Percentiles rank a stretch among this genome's conserved stretches.
These are phyloP conservation scores for Helotiales sp. DNA, from an alignment of 2,329 filamentous ascomycete species.

Conservation along the genomic window DNA sequence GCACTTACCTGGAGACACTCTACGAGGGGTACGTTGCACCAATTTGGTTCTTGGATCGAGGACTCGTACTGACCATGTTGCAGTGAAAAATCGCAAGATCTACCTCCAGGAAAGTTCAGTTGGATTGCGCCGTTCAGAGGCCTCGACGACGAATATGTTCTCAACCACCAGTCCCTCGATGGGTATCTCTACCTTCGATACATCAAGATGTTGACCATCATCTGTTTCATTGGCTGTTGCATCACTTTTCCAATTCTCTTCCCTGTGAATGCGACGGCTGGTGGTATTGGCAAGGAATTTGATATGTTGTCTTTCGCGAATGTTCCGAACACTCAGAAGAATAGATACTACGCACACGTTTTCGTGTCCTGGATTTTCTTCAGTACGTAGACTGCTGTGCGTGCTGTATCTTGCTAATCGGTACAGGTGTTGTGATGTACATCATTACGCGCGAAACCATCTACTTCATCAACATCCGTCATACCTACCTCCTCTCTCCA, in stretches of 20 bases:
- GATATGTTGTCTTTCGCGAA: slow-evolving; percentile 84
- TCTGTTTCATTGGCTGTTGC: slow-evolving; percentile 80
- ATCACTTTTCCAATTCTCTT: slow-evolving; percentile 83
- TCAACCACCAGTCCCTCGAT: slow-evolving; percentile 90
- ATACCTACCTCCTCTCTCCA: slow-evolving; percentile 87
- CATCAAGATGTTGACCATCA: slow-evolving; percentile 75
- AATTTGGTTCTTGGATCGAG: neutral
- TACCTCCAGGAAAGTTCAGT: slow-evolving; percentile 64
- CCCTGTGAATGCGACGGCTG: slow-evolving; percentile 85
- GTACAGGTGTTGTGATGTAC: slow-evolving; percentile 77
- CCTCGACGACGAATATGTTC: slow-evolving; percentile 74
- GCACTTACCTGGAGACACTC: slow-evolving; percentile 58
- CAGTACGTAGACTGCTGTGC: slow-evolving; percentile 30
- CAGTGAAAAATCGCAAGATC: slow-evolving; percentile 61
- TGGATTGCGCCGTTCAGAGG: slow-evolving; percentile 71
- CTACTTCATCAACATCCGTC: slow-evolving; percentile 88
- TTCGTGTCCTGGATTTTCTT: slow-evolving; percentile 83
- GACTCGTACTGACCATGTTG: slow-evolving; percentile 18
- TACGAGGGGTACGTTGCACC: slow-evolving; percentile 43
- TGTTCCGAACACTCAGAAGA: slow-evolving; percentile 59
- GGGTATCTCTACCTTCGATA: slow-evolving; percentile 90
- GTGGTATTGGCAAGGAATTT: slow-evolving; percentile 66
- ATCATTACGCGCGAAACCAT: slow-evolving; percentile 86
- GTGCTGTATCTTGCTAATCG: neutral
- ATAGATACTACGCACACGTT: slow-evolving; percentile 79